Evolutionary conservation across 2,329 filamentous ascomycete species (phyloP).

Genomic region (Calonectria multiphialidica): DNA sequence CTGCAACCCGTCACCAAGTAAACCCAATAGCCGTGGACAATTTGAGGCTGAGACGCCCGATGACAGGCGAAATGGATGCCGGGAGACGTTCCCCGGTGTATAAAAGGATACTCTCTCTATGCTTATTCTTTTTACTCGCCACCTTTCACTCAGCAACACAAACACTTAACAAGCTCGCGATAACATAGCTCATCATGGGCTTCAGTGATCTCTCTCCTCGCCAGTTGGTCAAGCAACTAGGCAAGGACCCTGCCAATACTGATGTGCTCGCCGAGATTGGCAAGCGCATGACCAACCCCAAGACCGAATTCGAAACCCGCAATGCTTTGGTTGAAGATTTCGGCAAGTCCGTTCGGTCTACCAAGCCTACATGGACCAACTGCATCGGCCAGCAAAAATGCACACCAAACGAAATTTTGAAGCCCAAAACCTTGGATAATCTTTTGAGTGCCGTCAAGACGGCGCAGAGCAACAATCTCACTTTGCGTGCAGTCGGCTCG

Average conservation of each 20-base stretch:
- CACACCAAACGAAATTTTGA: background rate
- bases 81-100: background rate
- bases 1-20: background rate
- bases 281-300: background rate
- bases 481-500: background rate
- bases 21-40: background rate
- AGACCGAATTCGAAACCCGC: background rate
- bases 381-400: background rate
- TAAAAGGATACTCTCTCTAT: background rate
- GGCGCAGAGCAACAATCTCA: background rate
- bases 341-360: background rate
- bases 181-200: background rate
- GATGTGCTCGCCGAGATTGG: background rate
- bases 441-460: background rate
- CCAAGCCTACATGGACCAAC: background rate
- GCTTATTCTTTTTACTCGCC: no score
- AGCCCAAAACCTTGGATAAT: background rate
- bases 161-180: background rate
- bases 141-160: background rate
- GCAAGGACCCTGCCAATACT: background rate
- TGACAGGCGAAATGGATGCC: background rate
- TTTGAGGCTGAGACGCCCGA: background rate
- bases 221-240: background rate
- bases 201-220: background rate
- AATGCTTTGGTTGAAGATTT: background rate